These are phyloP conservation scores for Xylariaceae sp. DNA, from an alignment of 2,329 filamentous ascomycete genomes.

Conservation along the genomic window DNA sequence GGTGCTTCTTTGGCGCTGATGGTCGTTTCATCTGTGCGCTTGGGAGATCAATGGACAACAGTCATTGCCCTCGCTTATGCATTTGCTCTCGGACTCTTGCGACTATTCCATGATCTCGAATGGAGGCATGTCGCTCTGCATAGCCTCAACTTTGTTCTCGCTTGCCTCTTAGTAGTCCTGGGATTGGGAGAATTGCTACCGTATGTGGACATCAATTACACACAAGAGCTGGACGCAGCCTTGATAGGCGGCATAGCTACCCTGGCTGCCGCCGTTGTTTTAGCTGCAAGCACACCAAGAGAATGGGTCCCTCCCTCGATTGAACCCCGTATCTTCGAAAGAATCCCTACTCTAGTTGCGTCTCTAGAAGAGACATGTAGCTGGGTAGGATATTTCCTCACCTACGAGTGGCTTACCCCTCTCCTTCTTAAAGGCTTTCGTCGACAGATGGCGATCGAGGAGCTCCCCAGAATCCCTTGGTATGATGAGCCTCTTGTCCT, in stretches of 20 bases:
- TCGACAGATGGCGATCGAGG: constrained; percentile 42
- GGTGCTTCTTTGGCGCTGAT: constrained; percentile 38
- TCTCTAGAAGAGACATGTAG: constrained; percentile 51
- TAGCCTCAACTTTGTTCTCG: constrained; percentile 45
- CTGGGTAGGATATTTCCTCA: constrained; percentile 49
- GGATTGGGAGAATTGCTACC: constrained; percentile 38
- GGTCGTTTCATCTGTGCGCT: constrained; percentile 32
- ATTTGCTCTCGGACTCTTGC: constrained; percentile 41
- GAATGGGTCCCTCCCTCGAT: constrained; percentile 47
- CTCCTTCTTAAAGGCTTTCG: constrained; percentile 45
- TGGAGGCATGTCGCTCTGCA: constrained; percentile 46
- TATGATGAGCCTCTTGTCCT: constrained; percentile 52
- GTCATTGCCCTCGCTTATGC: constrained; percentile 36
- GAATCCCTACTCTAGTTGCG: constrained; percentile 35
- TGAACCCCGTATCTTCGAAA: constrained; percentile 36
- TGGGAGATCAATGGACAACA: constrained; percentile 35
- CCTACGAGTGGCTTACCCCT: constrained; percentile 48
- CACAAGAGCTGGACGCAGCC: constrained; percentile 29
- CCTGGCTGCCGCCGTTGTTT: constrained; percentile 34
- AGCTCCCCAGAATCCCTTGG: constrained; percentile 48
- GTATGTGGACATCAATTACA: constrained; percentile 37
- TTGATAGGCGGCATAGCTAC: constrained; percentile 34
- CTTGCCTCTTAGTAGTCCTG: constrained; percentile 35
- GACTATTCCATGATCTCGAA: constrained; percentile 37
- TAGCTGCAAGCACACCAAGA: constrained; percentile 45